Base-by-base conservation (phyloP, 2,329 filamentous ascomycete genomes). In the Trichophyton simii region DNA sequence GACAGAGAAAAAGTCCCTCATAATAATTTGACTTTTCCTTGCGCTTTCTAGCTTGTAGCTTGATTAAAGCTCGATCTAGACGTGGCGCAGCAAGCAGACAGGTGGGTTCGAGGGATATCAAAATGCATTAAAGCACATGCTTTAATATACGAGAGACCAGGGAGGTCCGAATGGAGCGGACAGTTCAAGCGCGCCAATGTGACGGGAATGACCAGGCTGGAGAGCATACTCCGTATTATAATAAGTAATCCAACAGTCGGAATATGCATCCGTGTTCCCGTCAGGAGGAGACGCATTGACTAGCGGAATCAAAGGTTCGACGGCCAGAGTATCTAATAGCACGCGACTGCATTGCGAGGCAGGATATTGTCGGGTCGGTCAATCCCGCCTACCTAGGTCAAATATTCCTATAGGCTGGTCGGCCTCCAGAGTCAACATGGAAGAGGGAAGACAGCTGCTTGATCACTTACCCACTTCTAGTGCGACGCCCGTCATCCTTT, bases 401-500 rank as follows among this genome's bases (percentile, higher is more conserved):
- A 11, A 54, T 54, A 48, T 48, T 48, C 50, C 50, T 54, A 54
- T 31, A 54, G 50, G 50, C 50, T 25, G n/a, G 50, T 34, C 50
- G 3, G 50, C 13, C 13, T 38, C 41, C 41, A 20, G n/a, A 31
- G 28, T 15, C 11, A 31, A 13, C 22, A 25, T 13, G 44, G 20
- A 13, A 3, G 34, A 38, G 8, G 34, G 3, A 38, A 38, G 34
- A 38, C 2, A 9, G 34, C 11, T 38, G 34, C 11, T 38, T 38
- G 44, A 48, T 2, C 18, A 22, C 18, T 25, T 34, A 54, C 28
- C 11, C 34, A 38, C 34, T 38, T 13, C 34, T 34, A 25, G 11
- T 54, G 11, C 50, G 15, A 34, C 44, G 28, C 22, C 31, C 2
- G 20, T 52, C 44, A 48, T 48, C 44, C 44, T 48, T 18, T 7